Percentiles rank a stretch among this genome's conserved stretches.
These are phyloP conservation scores for Wakefieldia striispora DNA, from an alignment of 768 basidiomycete species.

Conservation along the genomic window DNA sequence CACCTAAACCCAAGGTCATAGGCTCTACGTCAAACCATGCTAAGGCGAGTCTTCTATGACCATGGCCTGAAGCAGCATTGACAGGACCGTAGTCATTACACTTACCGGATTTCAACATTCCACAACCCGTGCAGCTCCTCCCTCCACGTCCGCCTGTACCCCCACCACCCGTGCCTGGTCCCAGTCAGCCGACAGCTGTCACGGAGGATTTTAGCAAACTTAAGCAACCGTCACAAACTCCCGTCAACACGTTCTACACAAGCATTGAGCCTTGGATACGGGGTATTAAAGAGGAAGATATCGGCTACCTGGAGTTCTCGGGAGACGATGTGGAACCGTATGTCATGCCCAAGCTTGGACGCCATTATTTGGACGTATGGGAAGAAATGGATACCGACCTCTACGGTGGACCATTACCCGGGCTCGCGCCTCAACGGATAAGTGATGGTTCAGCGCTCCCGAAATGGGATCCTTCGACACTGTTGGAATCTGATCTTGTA, in stretches of 20 bases:
- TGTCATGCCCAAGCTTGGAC: conserved; percentile 80
- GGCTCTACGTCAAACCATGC: conserved; percentile 41
- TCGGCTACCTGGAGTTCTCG: conserved; percentile 88
- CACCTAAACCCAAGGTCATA: conserved; percentile 58
- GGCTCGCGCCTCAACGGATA: conserved; percentile 39
- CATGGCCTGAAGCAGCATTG: conserved; percentile 5
- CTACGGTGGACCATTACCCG: conserved; percentile 42
- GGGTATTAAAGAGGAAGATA: conserved; percentile 89
- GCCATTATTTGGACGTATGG: conserved; percentile 88
- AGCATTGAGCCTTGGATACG: conserved; percentile 90
- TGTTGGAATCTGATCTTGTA: conserved; percentile 66
- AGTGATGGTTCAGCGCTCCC: conserved; percentile 42
- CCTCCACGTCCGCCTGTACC: conserved; percentile 62
- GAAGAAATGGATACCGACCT: conserved; percentile 80
- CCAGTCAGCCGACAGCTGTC: conserved; percentile 80
- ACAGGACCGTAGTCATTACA: conserved; percentile 24
- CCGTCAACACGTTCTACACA: conserved; percentile 77
- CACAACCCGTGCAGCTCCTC: conserved; percentile 48
- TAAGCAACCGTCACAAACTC: conserved; percentile 71
- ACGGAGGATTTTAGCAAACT: conserved; percentile 85
- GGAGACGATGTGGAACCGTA: conserved; percentile 91
- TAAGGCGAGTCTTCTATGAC: conserved; percentile 43
- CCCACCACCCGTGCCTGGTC: conserved; percentile 68
- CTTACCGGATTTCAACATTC: conserved; percentile 64
- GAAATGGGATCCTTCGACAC: conserved; percentile 81